Conservation (phyloP, 2,329 filamentous ascomycete species). For the Lasiodiplodia sp. region DNA sequence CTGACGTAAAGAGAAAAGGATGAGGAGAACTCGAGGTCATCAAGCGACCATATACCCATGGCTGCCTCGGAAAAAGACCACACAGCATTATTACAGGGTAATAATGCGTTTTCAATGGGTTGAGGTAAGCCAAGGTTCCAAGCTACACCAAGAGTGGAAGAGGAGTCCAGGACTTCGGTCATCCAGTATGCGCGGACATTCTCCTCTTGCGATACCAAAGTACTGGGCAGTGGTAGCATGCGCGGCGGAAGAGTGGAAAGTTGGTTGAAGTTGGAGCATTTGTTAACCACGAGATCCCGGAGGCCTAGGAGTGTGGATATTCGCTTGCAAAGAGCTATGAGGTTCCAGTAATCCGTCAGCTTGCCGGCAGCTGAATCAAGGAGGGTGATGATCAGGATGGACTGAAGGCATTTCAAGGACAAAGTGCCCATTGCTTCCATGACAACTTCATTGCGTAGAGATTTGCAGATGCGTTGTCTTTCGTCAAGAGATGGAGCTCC, state of each 20-base stretch:
- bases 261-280: conserved; percentile 41
- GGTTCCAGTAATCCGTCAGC: conserved; percentile 44
- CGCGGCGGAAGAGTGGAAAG: conserved; percentile 39
- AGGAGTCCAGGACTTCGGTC: conserved; percentile 46
- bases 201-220: conserved; percentile 45
- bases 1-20: conserved; percentile 39
- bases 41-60: conserved; percentile 36
- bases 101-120: conserved; percentile 33
- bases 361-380: conserved; percentile 42
- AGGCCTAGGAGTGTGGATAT: conserved; percentile 42
- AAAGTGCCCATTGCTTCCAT: conserved; percentile 40
- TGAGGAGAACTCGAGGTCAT: conserved; percentile 36
- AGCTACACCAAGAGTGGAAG: conserved; percentile 43
- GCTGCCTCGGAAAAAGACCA: conserved; percentile 39
- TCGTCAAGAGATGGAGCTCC: conserved; percentile 36
- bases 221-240: conserved; percentile 38
- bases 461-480: conserved; percentile 34
- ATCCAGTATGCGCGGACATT: conserved; percentile 49
- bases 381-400: conserved; percentile 42
- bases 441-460: conserved; percentile 39
- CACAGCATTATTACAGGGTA: conserved; percentile 39
- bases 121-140: conserved; percentile 38
- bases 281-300: conserved; percentile 40
- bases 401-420: conserved; percentile 44
- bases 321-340: conserved; percentile 44